Evolutionary conservation across 2,329 filamentous ascomycete species (phyloP).

Genomic region (Alternaria arbusti): DNA sequence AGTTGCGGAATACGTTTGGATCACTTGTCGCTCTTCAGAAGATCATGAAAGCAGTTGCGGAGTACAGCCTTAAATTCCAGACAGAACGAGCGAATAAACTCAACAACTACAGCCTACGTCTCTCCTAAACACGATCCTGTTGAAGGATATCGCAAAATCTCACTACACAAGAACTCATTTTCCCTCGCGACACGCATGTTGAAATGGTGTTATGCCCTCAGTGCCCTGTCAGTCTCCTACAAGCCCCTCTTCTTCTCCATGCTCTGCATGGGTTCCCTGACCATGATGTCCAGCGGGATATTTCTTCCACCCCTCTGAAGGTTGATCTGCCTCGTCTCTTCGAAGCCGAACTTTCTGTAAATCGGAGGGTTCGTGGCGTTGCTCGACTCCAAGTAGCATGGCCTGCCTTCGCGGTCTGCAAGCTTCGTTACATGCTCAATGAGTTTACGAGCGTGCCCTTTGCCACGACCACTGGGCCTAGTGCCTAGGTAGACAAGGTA

Average conservation of each 20-base stretch:
- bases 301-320: constrained; percentile 64
- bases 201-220: constrained; percentile 24
- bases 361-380: constrained; percentile 71
- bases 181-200: constrained; percentile 26
- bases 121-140: constrained; percentile 18
- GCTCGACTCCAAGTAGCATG: constrained; percentile 81
- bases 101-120: background rate
- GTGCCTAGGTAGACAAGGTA: constrained; percentile 87
- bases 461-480: constrained; percentile 71
- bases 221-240: background rate
- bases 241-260: constrained; percentile 26
- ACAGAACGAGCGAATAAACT: constrained; percentile 1
- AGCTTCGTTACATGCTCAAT: constrained; percentile 69
- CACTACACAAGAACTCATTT: background rate
- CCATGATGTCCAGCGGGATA: constrained; percentile 79
- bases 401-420: constrained; percentile 71
- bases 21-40: background rate
- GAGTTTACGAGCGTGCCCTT: constrained; percentile 74
- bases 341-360: constrained; percentile 79
- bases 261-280: constrained; percentile 66
- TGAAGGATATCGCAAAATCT: constrained; percentile 22
- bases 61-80: background rate
- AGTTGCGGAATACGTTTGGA: background rate
- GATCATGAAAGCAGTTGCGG: background rate
- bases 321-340: constrained; percentile 67